Conservation (phyloP, 306 rosid genomes). For the Prosopis cineraria region DNA sequence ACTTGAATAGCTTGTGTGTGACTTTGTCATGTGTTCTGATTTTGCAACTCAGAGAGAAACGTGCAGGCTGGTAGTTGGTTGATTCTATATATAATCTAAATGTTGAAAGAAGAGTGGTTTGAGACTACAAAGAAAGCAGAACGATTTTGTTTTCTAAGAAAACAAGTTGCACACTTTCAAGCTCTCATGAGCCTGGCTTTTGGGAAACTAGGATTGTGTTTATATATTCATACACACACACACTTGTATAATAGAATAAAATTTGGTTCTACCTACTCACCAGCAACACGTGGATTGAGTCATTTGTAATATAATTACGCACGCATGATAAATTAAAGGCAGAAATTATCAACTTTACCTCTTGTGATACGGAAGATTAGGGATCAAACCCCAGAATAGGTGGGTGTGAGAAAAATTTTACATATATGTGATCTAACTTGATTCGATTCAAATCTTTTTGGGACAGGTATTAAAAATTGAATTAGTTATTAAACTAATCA, state of each 20-base stretch:
- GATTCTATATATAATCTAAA: constrained; percentile 20
- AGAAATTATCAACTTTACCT: background rate
- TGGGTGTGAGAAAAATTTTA: background rate
- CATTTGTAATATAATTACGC: background rate
- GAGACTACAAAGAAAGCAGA: background rate
- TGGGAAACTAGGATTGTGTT: constrained; percentile 19
- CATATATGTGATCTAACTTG: background rate
- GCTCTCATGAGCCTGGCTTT: constrained; percentile 33
- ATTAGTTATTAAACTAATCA: too few species aligned
- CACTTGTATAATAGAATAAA: background rate
- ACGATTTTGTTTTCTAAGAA: constrained; percentile 15
- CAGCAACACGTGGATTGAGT: background rate
- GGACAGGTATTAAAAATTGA: too few species aligned
- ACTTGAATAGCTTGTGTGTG: constrained; percentile 33
- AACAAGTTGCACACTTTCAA: constrained; percentile 16
- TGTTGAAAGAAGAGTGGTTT: constrained; percentile 17
- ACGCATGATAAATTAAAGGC: background rate
- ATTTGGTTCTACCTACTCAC: constrained; percentile 22
- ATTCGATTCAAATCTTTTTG: too few species aligned
- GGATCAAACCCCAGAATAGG: too few species aligned
- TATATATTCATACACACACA: background rate
- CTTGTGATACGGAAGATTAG: too few species aligned
- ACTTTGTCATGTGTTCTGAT: constrained; percentile 46
- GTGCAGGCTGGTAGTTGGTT: background rate
- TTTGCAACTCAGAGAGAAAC: constrained; percentile 1